These are phyloP conservation scores for Aquilaria sinensis DNA, from an alignment of 345 rosid species.

Conservation along the genomic window DNA sequence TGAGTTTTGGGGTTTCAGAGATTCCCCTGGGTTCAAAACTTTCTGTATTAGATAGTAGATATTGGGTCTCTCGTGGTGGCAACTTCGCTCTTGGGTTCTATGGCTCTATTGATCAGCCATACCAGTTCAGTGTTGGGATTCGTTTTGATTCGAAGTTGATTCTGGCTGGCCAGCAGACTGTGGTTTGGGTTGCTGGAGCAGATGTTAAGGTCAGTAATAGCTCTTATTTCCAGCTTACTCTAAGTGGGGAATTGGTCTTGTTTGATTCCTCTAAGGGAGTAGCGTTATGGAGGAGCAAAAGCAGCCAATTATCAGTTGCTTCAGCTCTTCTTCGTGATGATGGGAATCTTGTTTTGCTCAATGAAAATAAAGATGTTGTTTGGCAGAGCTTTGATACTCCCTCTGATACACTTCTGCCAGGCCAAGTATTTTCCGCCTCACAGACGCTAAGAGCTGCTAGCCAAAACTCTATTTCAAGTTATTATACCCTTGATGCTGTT, in stretches of 20 bases:
- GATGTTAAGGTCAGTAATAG: constrained; percentile 38
- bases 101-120: constrained; percentile 39
- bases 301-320: constrained; percentile 43
- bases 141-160: constrained; percentile 54
- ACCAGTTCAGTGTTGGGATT: constrained; percentile 67
- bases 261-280: constrained; percentile 40
- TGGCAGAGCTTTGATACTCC: constrained; percentile 84
- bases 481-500: constrained; percentile 59
- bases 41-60: constrained; percentile 36
- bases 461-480: constrained; percentile 52
- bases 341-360: constrained; percentile 65
- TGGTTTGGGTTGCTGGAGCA: constrained; percentile 82
- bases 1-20: constrained; percentile 30
- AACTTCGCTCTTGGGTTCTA: constrained; percentile 70
- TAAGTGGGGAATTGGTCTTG: constrained; percentile 55
- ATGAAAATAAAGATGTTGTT: constrained; percentile 29
- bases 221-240: constrained; percentile 62
- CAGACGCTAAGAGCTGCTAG: constrained; percentile 57
- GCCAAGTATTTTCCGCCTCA: constrained; percentile 43
- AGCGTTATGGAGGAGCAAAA: constrained; percentile 52
- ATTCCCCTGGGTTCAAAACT: constrained; percentile 62
- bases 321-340: constrained; percentile 56
- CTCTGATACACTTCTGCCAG: constrained; percentile 64
- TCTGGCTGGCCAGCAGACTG: constrained; percentile 36
- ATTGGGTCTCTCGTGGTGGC: constrained; percentile 65